Percentiles rank a stretch among this genome's conserved stretches.
Conservation (phyloP, 2,329 filamentous ascomycete genomes). For the Colletotrichum sp. region DNA sequence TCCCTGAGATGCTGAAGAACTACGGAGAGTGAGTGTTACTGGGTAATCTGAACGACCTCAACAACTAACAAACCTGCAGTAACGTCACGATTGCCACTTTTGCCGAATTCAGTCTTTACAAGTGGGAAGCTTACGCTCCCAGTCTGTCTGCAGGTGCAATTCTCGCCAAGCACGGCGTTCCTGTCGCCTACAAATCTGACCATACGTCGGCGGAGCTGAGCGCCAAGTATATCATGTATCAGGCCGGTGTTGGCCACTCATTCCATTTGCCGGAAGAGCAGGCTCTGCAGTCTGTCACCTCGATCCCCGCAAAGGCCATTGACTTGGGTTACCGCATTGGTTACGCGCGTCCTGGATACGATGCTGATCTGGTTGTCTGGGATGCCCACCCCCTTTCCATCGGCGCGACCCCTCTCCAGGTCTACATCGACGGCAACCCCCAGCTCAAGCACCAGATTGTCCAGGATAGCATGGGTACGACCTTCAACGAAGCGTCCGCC, state of each 20-base stretch:
- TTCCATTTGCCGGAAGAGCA: slow-evolving; percentile 44
- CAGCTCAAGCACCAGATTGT: slow-evolving; percentile 36
- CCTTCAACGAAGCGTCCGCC: slow-evolving; percentile 8
- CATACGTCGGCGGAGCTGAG: slow-evolving; percentile 35
- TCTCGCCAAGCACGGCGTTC: slow-evolving; percentile 40
- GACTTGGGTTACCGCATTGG: slow-evolving; percentile 48
- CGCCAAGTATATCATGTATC: slow-evolving; percentile 45
- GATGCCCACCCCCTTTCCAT: slow-evolving; percentile 49
- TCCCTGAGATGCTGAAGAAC: slow-evolving; percentile 42
- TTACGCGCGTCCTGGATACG: slow-evolving; percentile 46
- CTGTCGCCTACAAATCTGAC: slow-evolving; percentile 49
- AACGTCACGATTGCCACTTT: slow-evolving; percentile 49
- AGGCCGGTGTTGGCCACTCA: slow-evolving; percentile 43
- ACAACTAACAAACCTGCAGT: slow-evolving; percentile 11
- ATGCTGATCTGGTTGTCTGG: slow-evolving; percentile 56
- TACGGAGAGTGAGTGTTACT: slow-evolving; percentile 28
- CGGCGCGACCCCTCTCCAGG: slow-evolving; percentile 49
- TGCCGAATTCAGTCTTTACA: slow-evolving; percentile 44
- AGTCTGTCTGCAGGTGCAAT: slow-evolving; percentile 44
- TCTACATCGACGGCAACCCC: slow-evolving; percentile 49
- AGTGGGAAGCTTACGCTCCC: slow-evolving; percentile 43
- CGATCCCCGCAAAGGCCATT: slow-evolving; percentile 46
- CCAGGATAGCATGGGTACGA: slow-evolving; percentile 25
- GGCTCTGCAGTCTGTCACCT: slow-evolving; percentile 48
- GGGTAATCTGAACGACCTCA: slow-evolving; percentile 8